Evolutionary conservation across 345 rosid species (phyloP), one percentile per base, ranked within the genome.

Genomic region (Trapa bicornis): DNA sequence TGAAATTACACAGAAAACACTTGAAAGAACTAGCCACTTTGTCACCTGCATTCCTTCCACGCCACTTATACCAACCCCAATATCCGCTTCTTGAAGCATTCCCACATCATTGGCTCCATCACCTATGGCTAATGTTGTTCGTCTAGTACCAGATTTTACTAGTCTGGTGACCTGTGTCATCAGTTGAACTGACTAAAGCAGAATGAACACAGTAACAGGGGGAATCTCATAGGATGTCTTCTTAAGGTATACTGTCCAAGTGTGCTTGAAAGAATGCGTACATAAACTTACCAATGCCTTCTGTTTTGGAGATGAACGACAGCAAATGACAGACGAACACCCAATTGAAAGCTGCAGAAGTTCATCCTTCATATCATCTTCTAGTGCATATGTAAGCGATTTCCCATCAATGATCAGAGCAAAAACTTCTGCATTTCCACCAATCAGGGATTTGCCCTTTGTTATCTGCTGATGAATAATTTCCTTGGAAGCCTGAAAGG

Each of bases 31-130:
- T 45, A 0, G 47, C 22, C 35, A n/a, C 60, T 11, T 65, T 39
- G 11, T 47, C 65, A 92, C 96, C 93, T 92, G 98, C 98, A 93
- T 93, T 75, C 98, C 98, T 82, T 93, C 98, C 10, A 85, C 96
- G 13, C 98, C 98, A 70, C 97, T 89, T 64, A 93, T 92, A 52
- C 98, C 98, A 57, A 92, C 65, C 38, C 98, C 98, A 45, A 92
- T 85, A 76, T 92, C 97, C 67, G 98, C 98, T 82, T 93, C 98
- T 74, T 89, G 98, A 75, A 93, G 97, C 98, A 93, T 93, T 65
- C 98, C 97, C 39, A 93, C 98, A 73, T 92, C 98, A 78, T 92
- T 92, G 41, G 98, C 98, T 37, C 98, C 98, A 73, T 92, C 98
- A 43, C 98, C 98, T 37, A 92, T 85, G 13, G 96, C 98, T 70